A percentile compares a stretch with the other conserved stretches of the same genome.
Conservation (phyloP, 2,329 filamentous ascomycete species). For the Xylariaceae sp. region DNA sequence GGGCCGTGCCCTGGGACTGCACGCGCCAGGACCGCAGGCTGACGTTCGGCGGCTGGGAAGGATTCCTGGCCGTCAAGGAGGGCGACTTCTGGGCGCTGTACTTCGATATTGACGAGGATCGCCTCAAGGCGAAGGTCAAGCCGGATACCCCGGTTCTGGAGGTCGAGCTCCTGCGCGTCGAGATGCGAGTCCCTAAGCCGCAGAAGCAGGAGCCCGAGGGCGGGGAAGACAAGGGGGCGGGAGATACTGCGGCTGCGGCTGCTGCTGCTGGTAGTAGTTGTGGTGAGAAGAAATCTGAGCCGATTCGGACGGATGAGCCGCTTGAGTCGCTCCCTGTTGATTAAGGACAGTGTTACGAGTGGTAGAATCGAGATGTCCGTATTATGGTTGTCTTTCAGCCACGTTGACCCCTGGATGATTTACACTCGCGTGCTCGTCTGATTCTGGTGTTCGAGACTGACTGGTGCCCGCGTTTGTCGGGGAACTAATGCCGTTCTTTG, state of each 20-base stretch:
- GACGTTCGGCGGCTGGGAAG: constrained; percentile 45
- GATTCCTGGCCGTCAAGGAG: constrained; percentile 44
- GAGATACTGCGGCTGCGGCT: background rate
- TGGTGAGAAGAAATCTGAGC: background rate
- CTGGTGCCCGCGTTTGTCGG: too few species aligned
- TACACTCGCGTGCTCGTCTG: background rate
- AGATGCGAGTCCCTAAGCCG: constrained; percentile 35
- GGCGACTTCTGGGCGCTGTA: constrained; percentile 43
- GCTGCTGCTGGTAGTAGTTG: background rate
- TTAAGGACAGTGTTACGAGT: constrained; percentile 2
- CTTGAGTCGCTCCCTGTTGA: constrained; percentile 26
- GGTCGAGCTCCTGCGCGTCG: constrained; percentile 47
- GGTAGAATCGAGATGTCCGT: background rate
- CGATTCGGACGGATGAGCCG: constrained; percentile 11
- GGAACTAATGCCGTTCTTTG: background rate
- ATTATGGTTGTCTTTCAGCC: background rate
- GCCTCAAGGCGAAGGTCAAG: constrained; percentile 39
- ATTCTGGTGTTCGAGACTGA: too few species aligned
- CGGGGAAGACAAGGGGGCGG: constrained; percentile 5
- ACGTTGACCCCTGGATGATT: background rate
- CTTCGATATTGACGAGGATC: constrained; percentile 43
- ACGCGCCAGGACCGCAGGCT: constrained; percentile 46
- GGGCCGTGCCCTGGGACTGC: constrained; percentile 45
- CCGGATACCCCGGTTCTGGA: constrained; percentile 46
- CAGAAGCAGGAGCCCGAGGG: constrained; percentile 6